These are phyloP conservation scores for Cryphonectria nitschkei DNA, from an alignment of 2,329 filamentous ascomycete genomes.

Conservation along the genomic window DNA sequence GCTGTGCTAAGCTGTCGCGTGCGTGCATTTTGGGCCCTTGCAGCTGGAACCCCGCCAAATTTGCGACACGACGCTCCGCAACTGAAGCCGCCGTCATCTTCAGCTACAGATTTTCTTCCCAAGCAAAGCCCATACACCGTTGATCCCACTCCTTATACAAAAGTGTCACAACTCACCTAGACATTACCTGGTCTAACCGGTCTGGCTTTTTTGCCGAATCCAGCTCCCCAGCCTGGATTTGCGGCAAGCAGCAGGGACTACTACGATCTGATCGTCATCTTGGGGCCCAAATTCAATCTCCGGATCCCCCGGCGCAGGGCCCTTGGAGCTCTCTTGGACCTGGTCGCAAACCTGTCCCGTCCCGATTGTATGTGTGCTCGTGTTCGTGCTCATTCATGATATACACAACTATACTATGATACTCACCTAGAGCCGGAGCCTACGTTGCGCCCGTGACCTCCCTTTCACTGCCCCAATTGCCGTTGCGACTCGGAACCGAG, in stretches of 20 bases:
- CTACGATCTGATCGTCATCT: neutral
- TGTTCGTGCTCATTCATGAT: conserved; percentile 2
- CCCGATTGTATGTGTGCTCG: conserved; percentile 13
- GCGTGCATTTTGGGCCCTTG: neutral
- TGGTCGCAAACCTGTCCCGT: conserved; percentile 1
- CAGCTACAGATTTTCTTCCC: neutral
- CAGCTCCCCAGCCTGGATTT: neutral
- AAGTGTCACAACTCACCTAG: neutral
- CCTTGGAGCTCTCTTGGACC: neutral
- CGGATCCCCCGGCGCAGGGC: conserved; percentile 8
- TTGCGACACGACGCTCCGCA: neutral
- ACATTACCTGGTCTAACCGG: neutral
- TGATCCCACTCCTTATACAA: neutral
- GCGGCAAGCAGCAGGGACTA: neutral
- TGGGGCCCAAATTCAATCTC: conserved; percentile 14
- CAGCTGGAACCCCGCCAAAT: conserved; percentile 6
- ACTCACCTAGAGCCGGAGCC: neutral
- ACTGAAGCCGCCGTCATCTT: neutral
- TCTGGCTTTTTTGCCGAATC: neutral
- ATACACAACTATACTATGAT: neutral
- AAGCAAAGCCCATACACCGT: neutral
- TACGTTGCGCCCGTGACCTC: neutral
- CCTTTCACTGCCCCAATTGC: neutral
- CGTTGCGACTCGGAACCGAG: conserved; percentile 1
- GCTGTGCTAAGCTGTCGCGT: neutral